These are phyloP conservation scores for Yamagishiella unicocca DNA, from an alignment of 139 green algal species.

Conservation along the genomic window DNA sequence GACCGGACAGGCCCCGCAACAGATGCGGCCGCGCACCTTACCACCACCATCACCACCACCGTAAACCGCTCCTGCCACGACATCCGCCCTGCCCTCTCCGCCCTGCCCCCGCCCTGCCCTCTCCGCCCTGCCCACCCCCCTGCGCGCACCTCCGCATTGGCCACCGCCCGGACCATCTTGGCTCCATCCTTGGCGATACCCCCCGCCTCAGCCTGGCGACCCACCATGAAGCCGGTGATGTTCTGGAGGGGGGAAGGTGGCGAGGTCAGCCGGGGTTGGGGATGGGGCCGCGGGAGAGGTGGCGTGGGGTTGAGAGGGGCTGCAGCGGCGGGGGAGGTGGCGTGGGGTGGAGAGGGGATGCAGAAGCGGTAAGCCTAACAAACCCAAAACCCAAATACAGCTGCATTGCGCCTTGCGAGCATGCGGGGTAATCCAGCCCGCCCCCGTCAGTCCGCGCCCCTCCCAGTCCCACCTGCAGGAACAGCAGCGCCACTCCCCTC, in stretches of 20 bases:
- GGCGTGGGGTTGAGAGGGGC: too few species aligned
- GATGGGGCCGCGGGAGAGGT: too few species aligned
- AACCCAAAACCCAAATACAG: too few species aligned
- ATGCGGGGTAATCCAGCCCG: too few species aligned
- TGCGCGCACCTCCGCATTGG: slow-evolving; percentile 75
- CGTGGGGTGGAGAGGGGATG: too few species aligned
- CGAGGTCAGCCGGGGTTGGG: neutral
- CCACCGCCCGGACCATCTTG: slow-evolving; percentile 97
- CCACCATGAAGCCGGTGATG: slow-evolving; percentile 85
- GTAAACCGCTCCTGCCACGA: neutral
- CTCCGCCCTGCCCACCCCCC: neutral
- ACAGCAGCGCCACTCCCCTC: slow-evolving; percentile 89
- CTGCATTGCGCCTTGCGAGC: too few species aligned
- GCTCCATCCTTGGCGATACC: slow-evolving; percentile 97
- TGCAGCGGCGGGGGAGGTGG: neutral
- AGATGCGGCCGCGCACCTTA: too few species aligned
- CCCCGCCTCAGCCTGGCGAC: slow-evolving; percentile 85
- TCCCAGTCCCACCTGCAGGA: slow-evolving; percentile 72
- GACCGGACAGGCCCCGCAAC: too few species aligned
- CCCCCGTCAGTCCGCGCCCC: neutral
- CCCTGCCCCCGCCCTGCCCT: neutral
- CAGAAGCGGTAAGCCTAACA: too few species aligned
- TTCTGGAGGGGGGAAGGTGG: neutral
- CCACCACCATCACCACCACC: too few species aligned
- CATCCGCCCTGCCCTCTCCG: neutral